Base-by-base conservation (phyloP, 768 basidiomycete genomes). In the Pulveroboletus sp. region DNA sequence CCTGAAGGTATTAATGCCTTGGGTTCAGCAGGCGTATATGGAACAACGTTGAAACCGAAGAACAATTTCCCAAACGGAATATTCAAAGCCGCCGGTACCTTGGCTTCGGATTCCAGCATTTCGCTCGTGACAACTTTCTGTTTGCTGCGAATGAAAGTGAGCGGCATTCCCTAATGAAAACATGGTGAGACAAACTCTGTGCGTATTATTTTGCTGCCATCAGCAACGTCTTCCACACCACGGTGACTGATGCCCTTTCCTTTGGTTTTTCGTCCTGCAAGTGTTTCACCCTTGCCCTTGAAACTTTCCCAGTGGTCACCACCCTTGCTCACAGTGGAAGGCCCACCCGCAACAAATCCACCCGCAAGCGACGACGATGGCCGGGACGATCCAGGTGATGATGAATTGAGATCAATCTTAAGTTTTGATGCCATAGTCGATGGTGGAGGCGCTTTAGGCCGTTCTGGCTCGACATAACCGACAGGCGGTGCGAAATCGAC, bases 391-490 rank as follows among this genome's bases (percentile, higher is more conserved):
- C 88, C 89, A 4, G 91, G 92, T 4, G 90, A 92, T 14, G 86
- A 82, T 2, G 87, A 87, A 61, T 86, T 82, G 25, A 92, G 71
- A 66, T 99, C 94, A 47, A 99, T 97, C 68, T 93, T 93, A 46
- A 98, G 80, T 70, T 97, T 98, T 25, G 87, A 88, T 3, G 94
- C 94, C 95, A 99, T 98, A 3, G 95, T 97, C 19, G 86, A 65
- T 3, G 85, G 85, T 0, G 92, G 84, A 3, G 81, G 78, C 3
- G 92, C 81, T 58, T 90, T 87, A 1, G 87, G 85, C 39, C 87
- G 80, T 56, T 93, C 87, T 2, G 97, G 97, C 65, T 98, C 97
- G 31, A 94, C 87, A 64, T 98, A 99, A 33, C 90, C 90, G 19
- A 90, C 80, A 1, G 95, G 95, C 1, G 94, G 72, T 1, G 90